Evolutionary conservation across 1,284 basidiomycete species (phyloP), one percentile per base, ranked within the genome.

Genomic region (Irpex sp.): DNA sequence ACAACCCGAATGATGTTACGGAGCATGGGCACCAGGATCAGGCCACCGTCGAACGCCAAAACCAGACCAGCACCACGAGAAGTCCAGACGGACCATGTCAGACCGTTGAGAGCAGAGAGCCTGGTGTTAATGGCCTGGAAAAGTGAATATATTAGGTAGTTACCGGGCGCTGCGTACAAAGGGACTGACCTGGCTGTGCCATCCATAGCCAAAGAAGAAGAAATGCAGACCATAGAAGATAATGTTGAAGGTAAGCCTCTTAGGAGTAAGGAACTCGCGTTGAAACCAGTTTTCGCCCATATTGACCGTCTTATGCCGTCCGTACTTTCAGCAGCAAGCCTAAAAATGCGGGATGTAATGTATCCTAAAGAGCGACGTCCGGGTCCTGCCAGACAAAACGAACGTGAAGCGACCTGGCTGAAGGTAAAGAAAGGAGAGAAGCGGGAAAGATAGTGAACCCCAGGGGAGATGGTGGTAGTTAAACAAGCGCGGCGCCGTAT

Each of bases 41-140:
- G 78, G 58, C 86, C 88, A 5, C 92, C 93, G 75, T 94, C 86
- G 72, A 89, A 87, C 11, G 93, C 93, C 51, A 96, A 85, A 59
- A 89, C 89, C 52, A 95, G 86, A 71, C 92, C 94, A 55, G 94
- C 94, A 55, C 93, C 94, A 66, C 94, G 87, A 64, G 93, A 94
- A 6, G 74, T 79, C 93, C 93, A 96, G 40, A 95, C 92, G 13
- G 92, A 94, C 75, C 81, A 95, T 64, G 76, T 83, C 68, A 96
- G 82, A 6, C 73, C 81, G 72, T 96, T 96, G 62, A 96, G 84
- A 31, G 84, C 89, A 57, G 86, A 81, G 44, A 96, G 81, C 65
- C 78, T 83, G 57, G 64, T 26, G 76, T 93, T 87, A 5, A 82
- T 84, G 73, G 70, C 79, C 89, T 94, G 66, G n/a, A 55, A 26